These are phyloP conservation scores for Phaeosphaeriaceae sp. DNA, from an alignment of 2,329 filamentous ascomycete genomes.

Conservation along the genomic window DNA sequence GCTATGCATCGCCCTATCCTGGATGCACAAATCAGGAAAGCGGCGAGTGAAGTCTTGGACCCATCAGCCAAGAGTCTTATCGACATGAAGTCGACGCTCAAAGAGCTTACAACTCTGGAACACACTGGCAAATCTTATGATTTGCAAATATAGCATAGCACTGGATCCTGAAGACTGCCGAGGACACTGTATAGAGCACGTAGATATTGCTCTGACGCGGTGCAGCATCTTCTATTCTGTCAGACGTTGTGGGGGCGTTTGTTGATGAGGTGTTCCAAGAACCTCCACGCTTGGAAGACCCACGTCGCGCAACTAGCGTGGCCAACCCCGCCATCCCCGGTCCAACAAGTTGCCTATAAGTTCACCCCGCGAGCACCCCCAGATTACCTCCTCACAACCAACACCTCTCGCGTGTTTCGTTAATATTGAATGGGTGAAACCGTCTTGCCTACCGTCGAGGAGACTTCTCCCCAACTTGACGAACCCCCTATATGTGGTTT, in stretches of 20 bases:
- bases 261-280: constrained; percentile 26
- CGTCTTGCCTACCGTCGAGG: constrained; percentile 48
- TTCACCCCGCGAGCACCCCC: constrained; percentile 31
- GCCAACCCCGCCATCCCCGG: constrained; percentile 38
- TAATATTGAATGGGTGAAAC: constrained; percentile 53
- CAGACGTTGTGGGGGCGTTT: background rate
- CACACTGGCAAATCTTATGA: background rate
- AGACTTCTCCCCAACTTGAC: constrained; percentile 48
- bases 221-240: background rate
- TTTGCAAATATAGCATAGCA: constrained; percentile 3
- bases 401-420: constrained; percentile 41
- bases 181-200: constrained; percentile 4
- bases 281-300: constrained; percentile 33
- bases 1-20: constrained; percentile 26
- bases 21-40: constrained; percentile 22
- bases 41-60: constrained; percentile 37
- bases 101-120: constrained; percentile 6
- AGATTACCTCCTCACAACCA: constrained; percentile 29
- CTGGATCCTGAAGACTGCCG: constrained; percentile 20
- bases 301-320: constrained; percentile 39
- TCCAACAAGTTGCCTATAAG: constrained; percentile 39
- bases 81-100: constrained; percentile 18
- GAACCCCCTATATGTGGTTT: constrained; percentile 52
- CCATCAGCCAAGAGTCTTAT: constrained; percentile 44
- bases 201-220: background rate